Percentiles rank a stretch among this genome's conserved stretches.
Evolutionary conservation across 140 eudicot genomes (phyloP).

Genomic region (Erigeron philadelphicus): DNA sequence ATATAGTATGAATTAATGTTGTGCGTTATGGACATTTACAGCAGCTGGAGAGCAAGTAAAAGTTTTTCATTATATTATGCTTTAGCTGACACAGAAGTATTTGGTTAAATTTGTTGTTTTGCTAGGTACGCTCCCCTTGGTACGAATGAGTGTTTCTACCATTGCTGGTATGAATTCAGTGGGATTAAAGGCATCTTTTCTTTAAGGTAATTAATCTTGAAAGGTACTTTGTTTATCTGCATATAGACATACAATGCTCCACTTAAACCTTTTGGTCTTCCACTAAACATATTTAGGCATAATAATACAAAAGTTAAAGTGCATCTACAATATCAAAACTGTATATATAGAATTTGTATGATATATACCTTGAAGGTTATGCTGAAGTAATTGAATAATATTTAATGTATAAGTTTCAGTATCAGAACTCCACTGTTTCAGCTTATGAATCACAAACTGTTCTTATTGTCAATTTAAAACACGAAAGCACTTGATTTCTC

Average conservation of each 20-base stretch:
- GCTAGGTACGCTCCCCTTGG: conserved; percentile 29
- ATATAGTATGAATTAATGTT: background rate
- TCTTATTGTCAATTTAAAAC: background rate
- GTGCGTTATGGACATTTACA: background rate
- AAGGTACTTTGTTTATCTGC: conserved; percentile 23
- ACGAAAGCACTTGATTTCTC: conserved; percentile 20
- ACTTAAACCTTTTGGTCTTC: conserved; percentile 36
- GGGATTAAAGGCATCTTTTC: conserved; percentile 28
- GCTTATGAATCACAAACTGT: conserved; percentile 4
- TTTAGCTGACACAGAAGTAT: conserved; percentile 26
- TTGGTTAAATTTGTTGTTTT: conserved; percentile 37
- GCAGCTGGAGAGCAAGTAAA: conserved; percentile 24
- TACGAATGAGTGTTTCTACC: conserved; percentile 26
- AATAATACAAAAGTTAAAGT: conserved; percentile 27
- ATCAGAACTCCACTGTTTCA: conserved; percentile 15
- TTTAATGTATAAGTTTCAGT: conserved; percentile 22
- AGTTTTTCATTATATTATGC: conserved; percentile 10
- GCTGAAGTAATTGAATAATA: conserved; percentile 20
- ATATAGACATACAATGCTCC: conserved; percentile 36
- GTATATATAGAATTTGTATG: conserved; percentile 23
- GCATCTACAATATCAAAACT: conserved; percentile 16
- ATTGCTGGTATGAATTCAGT: conserved; percentile 20
- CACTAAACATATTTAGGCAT: conserved; percentile 32
- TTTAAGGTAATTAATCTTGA: conserved; percentile 31
- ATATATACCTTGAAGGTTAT: conserved; percentile 17